Evolutionary conservation across 1,284 basidiomycete genomes (phyloP), one percentile per base, ranked within the genome.

Genomic region (Malassezia furfur): DNA sequence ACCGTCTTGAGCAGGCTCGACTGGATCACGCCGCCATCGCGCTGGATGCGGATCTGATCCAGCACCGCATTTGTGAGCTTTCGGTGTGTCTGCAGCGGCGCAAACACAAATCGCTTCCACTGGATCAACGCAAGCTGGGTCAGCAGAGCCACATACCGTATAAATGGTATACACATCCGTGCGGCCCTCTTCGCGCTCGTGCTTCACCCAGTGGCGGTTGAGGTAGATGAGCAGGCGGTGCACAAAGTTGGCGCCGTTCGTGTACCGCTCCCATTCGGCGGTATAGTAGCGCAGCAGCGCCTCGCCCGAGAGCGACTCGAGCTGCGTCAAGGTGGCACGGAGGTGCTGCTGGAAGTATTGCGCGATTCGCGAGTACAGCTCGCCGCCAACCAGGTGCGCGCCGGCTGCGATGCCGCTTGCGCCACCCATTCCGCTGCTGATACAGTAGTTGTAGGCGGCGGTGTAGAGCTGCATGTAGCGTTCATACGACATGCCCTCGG

Each of bases 131-230:
- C 88, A 59, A 98, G 84, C 88, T 94, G 58, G 36, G 22, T 37
- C 15, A 21, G 14, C 4, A 2, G 7, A 8, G 30, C 39, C n/a
- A 80, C 87, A 70, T 72, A 93, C 90, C 30, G 91, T 98, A 77
- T 96, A 98, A 28, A 99, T 88, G 5, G 84, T 85, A 77, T 94
- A 96, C 39, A 96, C 86, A 49, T 87, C 86, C 77, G 91, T 96
- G 70, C 90, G 83, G 5, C 94, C 94, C 75, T 99, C 93, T 68
- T 98, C 94, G 74, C 93, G 86, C 76, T 98, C 91, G 43, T 93
- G 84, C 78, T 94, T 96, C 47, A 99, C 91, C 94, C 94, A 99
- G 78, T 96, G 91, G 57, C 93, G 87, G 76, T 98, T 96, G 59
- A 96, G 83, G 77, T 96, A 96, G 19, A 88, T 87, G 79, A 96